These are phyloP conservation scores for Austroboletus niveus DNA, from an alignment of 1,284 basidiomycete species.

Conservation along the genomic window DNA sequence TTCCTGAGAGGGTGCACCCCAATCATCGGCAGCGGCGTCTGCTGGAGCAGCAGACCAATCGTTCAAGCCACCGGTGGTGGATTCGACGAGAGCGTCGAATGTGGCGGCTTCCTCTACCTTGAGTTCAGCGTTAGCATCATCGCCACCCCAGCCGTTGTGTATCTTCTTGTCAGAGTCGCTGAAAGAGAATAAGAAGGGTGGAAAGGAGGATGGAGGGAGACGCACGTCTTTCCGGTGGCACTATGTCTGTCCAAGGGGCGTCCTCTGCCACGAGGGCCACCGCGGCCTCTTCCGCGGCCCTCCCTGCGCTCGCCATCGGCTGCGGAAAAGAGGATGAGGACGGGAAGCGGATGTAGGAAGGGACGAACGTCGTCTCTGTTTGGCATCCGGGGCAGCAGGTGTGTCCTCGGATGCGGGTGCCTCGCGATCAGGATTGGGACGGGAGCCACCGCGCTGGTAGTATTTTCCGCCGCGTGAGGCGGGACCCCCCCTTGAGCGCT, in stretches of 20 bases:
- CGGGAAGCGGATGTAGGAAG: background rate
- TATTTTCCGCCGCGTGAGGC: conserved; percentile 73
- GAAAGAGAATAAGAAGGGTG: conserved; percentile 3
- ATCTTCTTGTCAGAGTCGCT: conserved; percentile 92
- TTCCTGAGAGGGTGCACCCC: conserved; percentile 38
- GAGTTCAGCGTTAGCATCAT: conserved; percentile 77
- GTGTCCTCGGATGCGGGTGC: conserved; percentile 39
- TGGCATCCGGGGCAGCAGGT: conserved; percentile 28
- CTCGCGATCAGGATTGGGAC: conserved; percentile 43
- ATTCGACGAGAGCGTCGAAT: conserved; percentile 54
- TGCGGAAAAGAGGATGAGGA: conserved; percentile 23
- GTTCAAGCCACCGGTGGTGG: conserved; percentile 27
- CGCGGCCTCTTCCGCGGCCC: conserved; percentile 43
- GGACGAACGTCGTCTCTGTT: conserved; percentile 55
- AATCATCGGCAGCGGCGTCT: conserved; percentile 33
- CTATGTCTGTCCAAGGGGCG: conserved; percentile 81
- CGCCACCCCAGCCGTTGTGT: conserved; percentile 89
- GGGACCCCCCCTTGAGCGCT: conserved; percentile 56
- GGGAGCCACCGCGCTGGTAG: conserved; percentile 65
- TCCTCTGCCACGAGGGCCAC: conserved; percentile 57
- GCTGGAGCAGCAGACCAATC: conserved; percentile 41
- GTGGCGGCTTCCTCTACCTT: conserved; percentile 72
- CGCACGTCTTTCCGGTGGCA: conserved; percentile 76
- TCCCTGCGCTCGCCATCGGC: conserved; percentile 53
- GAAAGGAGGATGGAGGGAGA: conserved; percentile 28